Percentiles rank a stretch among this genome's conserved stretches.
phyloP scores from a whole-genome alignment of 176 grass and related monocot genomes.

The Carex cristatella region DNA sequence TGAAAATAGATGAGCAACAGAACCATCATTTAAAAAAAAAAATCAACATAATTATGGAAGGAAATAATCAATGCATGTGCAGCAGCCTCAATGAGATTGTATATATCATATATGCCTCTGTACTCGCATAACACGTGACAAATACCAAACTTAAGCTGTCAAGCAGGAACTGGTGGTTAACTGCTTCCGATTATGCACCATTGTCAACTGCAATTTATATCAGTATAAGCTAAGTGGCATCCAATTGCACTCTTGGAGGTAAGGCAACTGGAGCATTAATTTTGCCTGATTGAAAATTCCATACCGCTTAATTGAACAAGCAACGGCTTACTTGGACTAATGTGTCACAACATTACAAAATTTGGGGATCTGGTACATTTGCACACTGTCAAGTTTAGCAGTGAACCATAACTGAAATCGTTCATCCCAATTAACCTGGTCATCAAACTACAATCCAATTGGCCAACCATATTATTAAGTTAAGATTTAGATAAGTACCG shows the following conservation, averaged over 20 bases:
- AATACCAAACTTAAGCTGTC: not conserved
- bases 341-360: not conserved
- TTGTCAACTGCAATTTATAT: not conserved
- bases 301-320: not conserved
- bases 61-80: not conserved
- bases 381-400: not conserved
- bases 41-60: not conserved
- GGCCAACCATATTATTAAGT: not conserved
- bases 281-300: not conserved
- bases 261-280: not conserved
- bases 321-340: not conserved
- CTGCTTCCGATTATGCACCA: not conserved
- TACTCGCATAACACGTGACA: not conserved
- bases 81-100: not conserved
- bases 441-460: not conserved
- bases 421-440: not conserved
- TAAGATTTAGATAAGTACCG: conserved; percentile 32
- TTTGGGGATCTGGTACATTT: not conserved
- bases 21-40: not conserved
- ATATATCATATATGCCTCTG: not conserved
- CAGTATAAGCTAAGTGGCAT: not conserved
- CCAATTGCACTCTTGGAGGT: not conserved
- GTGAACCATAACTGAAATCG: not conserved
- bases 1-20: not conserved
- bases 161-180: not conserved